These are phyloP conservation scores for Lactarius deliciosus DNA, from an alignment of 768 basidiomycete species.

Conservation along the genomic window DNA sequence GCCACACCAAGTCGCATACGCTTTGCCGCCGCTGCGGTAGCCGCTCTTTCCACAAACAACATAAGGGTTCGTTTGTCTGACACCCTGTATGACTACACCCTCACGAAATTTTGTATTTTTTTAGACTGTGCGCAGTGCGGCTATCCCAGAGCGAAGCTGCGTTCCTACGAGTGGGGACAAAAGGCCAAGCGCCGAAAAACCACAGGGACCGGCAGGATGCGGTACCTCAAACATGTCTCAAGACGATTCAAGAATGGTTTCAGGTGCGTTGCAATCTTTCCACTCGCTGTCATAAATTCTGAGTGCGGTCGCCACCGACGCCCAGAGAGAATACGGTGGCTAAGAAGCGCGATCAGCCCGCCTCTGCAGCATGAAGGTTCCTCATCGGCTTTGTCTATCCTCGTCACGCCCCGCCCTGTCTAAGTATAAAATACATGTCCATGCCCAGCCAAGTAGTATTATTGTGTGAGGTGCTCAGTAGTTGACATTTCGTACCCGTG, in stretches of 20 bases:
- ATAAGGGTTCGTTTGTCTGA: slow-evolving; percentile 71
- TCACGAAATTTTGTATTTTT: neutral
- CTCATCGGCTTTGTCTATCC: slow-evolving; percentile 32
- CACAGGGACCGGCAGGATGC: slow-evolving; percentile 96
- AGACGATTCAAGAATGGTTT: slow-evolving; percentile 99
- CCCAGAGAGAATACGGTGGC: slow-evolving; percentile 85
- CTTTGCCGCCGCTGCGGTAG: slow-evolving; percentile 96
- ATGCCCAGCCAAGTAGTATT: slow-evolving; percentile 29
- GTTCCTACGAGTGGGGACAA: slow-evolving; percentile 96
- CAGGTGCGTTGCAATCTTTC: slow-evolving; percentile 51
- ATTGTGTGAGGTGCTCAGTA: neutral
- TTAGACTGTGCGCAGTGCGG: slow-evolving; percentile 94
- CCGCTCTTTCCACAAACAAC: slow-evolving; percentile 96
- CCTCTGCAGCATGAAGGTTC: slow-evolving; percentile 47
- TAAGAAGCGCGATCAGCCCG: slow-evolving; percentile 71
- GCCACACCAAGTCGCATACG: slow-evolving; percentile 96
- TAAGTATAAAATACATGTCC: slow-evolving; percentile 36
- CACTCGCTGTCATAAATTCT: neutral
- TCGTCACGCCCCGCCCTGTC: slow-evolving; percentile 25
- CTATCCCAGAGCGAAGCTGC: slow-evolving; percentile 92
- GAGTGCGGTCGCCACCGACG: slow-evolving; percentile 6
- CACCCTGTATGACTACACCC: neutral
- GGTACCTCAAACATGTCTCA: slow-evolving; percentile 87
- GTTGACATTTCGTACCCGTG: neutral
- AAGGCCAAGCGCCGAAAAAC: slow-evolving; percentile 99